Evolutionary conservation across 345 rosid genomes (phyloP).

Genomic region (Citrus trifoliata): DNA sequence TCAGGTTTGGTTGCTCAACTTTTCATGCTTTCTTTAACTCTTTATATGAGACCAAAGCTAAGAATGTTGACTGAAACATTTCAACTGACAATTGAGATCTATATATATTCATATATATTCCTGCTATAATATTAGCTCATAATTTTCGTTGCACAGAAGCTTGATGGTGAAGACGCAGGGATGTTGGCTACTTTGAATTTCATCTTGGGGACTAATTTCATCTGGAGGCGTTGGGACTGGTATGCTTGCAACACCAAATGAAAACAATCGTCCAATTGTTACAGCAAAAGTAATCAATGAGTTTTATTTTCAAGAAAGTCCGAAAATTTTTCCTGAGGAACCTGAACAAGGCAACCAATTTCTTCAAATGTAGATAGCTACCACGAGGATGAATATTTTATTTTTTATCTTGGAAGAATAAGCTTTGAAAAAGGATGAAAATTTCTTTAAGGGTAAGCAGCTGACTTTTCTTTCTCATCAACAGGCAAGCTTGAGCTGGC

Average conservation of each 20-base stretch:
- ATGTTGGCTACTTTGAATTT: conserved; percentile 24
- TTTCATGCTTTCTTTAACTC: not conserved
- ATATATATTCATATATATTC: no score
- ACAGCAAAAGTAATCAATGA: conserved; percentile 13
- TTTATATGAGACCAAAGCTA: not conserved
- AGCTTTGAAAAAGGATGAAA: not conserved
- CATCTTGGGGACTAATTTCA: conserved; percentile 19
- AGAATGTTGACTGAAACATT: not conserved
- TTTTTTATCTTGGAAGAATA: not conserved
- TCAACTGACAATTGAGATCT: no score
- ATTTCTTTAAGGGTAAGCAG: not conserved
- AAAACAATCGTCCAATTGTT: not conserved
- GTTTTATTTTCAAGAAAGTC: not conserved
- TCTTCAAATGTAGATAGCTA: not conserved
- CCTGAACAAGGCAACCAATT: not conserved
- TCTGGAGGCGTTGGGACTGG: conserved; percentile 22
- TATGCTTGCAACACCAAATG: conserved; percentile 20
- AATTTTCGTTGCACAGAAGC: not conserved
- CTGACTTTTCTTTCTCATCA: not conserved
- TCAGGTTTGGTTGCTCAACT: conserved; percentile 7
- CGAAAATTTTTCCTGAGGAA: not conserved
- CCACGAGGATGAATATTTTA: no score
- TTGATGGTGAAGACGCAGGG: conserved; percentile 16
- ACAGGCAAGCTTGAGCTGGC: not conserved
- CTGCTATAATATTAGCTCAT: not conserved